Base-by-base conservation (phyloP, 2,329 filamentous ascomycete species). In the Penicillium capsulatum region DNA sequence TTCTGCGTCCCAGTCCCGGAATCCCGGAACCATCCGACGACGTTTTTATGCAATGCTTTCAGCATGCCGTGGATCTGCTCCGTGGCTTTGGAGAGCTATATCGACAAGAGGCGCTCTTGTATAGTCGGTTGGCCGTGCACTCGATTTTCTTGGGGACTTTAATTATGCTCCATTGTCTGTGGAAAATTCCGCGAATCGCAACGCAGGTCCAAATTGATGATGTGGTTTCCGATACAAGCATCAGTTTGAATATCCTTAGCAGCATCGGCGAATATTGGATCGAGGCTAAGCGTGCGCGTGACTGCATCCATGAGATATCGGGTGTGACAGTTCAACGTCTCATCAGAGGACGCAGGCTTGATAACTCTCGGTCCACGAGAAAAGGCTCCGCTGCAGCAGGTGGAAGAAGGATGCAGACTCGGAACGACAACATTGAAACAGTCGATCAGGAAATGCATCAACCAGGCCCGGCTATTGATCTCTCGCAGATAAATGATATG, bases 181-280 rank as follows among this genome's bases (percentile, higher is more conserved):
- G 73, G 50, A 66, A 65, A 4, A 61, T 74, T 0, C 67, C 72
- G 0, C 57, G 64, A 2, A 61, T 75, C 13, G 63, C 69, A 1
- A 54, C 54, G 1, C 53, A 56, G 1, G 62, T 64, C 1, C 60
- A 68, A 3, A 39, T 67, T 2, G 64, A 71, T 9, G 56, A 60
- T 1, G 52, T 76, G 2, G 65, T 69, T 42, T 58, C 57, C 1
- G 67, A 72, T 16, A 50, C 74, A 8, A 65, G 64, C 15, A 62
- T 65, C 1, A 61, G 69, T 0, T 55, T 72, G 8, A 73, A 71
- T 10, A 65, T 76, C 1, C 55, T 77, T 2, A 73, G 73, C 26
- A 73, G 73, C 2, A 68, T 67, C 2, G 74, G 70, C 1, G 74
- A 76, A 40, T 68, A 76, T 41, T 77, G 74, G 73, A 60, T 65